These are phyloP conservation scores for Colletotrichum sp. DNA, from an alignment of 2,329 filamentous ascomycete species.

Conservation along the genomic window DNA sequence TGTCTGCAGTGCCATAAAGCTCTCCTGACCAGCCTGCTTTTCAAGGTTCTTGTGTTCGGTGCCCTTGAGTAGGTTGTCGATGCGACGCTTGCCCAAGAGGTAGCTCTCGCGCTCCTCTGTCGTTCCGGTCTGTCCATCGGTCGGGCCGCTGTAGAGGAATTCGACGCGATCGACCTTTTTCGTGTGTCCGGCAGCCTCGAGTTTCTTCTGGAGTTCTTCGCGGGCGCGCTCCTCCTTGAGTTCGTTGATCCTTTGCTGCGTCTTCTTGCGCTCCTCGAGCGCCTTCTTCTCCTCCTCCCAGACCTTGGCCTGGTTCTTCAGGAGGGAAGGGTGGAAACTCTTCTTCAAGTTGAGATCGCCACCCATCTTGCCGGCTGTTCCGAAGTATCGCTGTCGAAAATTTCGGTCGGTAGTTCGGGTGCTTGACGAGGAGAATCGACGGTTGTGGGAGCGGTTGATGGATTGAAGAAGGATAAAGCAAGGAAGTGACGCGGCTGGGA, in stretches of 20 bases:
- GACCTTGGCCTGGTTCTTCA: constrained; percentile 88
- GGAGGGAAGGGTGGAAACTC: constrained; percentile 90
- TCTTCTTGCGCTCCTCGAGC: constrained; percentile 92
- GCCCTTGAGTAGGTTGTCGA: constrained; percentile 81
- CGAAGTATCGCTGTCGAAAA: neutral
- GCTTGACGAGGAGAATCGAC: neutral
- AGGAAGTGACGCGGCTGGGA: neutral
- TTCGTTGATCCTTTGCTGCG: constrained; percentile 89
- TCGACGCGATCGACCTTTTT: constrained; percentile 85
- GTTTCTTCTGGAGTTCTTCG: constrained; percentile 87
- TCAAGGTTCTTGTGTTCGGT: constrained; percentile 81
- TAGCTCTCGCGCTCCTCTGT: constrained; percentile 94
- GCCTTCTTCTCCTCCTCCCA: constrained; percentile 93
- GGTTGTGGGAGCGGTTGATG: neutral
- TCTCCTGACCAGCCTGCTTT: constrained; percentile 70
- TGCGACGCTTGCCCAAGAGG: constrained; percentile 86
- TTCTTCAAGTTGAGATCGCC: constrained; percentile 96
- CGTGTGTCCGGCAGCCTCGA: constrained; percentile 85
- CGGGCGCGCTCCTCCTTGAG: constrained; percentile 92
- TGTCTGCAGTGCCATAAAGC: constrained; percentile 65
- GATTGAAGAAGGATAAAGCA: neutral
- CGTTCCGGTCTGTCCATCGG: constrained; percentile 74
- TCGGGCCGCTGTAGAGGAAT: constrained; percentile 97
- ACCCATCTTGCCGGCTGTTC: constrained; percentile 68
- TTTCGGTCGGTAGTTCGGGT: neutral